Evolutionary conservation across 2,329 filamentous ascomycete species (phyloP).

Genomic region (Lizonia empirigonia): DNA sequence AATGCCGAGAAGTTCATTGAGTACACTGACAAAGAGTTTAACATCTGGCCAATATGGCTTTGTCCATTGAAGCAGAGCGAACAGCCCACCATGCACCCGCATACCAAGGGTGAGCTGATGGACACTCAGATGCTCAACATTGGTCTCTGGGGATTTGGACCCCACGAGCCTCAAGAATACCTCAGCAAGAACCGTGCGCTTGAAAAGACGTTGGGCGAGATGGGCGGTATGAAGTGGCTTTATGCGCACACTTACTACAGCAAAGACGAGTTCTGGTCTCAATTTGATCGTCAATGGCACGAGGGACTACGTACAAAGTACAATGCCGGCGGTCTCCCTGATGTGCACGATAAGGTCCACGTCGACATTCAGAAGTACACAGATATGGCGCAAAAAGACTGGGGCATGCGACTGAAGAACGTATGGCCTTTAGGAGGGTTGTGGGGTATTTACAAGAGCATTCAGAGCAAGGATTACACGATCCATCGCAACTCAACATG

Average conservation of each 20-base stretch:
- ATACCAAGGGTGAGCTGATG: conserved; percentile 36
- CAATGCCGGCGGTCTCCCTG: conserved; percentile 63
- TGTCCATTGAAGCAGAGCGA: conserved; percentile 51
- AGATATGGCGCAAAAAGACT: conserved; percentile 30
- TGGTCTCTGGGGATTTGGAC: conserved; percentile 78
- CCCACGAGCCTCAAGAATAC: conserved; percentile 48
- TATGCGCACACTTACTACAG: conserved; percentile 73
- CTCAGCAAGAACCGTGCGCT: conserved; percentile 64
- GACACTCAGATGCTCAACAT: conserved; percentile 58
- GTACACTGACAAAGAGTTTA: conserved; percentile 48
- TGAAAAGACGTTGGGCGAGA: conserved; percentile 63
- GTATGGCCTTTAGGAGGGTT: conserved; percentile 49
- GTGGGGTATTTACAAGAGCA: conserved; percentile 47
- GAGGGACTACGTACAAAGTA: conserved; percentile 64
- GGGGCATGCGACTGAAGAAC: conserved; percentile 30
- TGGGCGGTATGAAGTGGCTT: conserved; percentile 71
- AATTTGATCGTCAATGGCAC: conserved; percentile 66
- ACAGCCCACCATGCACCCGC: conserved; percentile 44
- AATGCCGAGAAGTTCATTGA: conserved; percentile 53
- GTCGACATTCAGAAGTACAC: conserved; percentile 47
- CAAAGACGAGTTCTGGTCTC: conserved; percentile 70
- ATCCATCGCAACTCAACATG: conserved; percentile 43
- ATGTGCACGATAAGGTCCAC: conserved; percentile 71
- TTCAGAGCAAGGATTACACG: conserved; percentile 47
- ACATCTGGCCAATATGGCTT: conserved; percentile 57